Evolutionary conservation across 1,284 basidiomycete genomes (phyloP).

Genomic region (Tremellales sp.): DNA sequence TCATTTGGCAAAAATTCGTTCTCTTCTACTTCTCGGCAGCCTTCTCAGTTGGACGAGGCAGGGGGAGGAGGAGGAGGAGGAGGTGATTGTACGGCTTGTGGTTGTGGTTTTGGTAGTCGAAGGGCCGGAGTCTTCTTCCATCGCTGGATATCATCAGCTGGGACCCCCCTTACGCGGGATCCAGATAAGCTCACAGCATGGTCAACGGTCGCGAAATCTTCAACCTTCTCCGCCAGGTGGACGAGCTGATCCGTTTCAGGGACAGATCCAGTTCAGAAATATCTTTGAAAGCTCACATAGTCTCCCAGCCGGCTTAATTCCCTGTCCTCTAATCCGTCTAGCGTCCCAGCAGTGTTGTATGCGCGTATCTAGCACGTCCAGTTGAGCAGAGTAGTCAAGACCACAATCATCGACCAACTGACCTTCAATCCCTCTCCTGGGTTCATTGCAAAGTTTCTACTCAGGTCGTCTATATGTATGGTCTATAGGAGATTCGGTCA

Average conservation of each 20-base stretch:
- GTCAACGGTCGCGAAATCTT: conserved; percentile 38
- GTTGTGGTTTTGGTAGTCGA: too few relatives aligned
- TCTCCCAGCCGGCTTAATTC: conserved; percentile 62
- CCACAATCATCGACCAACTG: not conserved
- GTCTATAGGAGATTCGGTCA: conserved; percentile 49
- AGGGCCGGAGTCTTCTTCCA: too few relatives aligned
- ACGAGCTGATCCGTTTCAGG: conserved; percentile 21
- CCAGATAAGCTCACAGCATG: conserved; percentile 41
- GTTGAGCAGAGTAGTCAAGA: not conserved
- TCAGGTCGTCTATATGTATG: conserved; percentile 83
- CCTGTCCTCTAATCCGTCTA: conserved; percentile 57
- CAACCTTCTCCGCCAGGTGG: conserved; percentile 26
- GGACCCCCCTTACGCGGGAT: too few relatives aligned
- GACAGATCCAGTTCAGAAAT: not conserved
- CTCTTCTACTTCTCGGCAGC: too few relatives aligned
- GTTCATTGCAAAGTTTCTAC: conserved; percentile 82
- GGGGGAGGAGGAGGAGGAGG: too few relatives aligned
- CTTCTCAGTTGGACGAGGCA: too few relatives aligned
- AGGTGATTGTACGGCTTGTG: too few relatives aligned
- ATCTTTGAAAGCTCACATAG: conserved; percentile 51
- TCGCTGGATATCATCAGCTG: too few relatives aligned
- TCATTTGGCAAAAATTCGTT: too few relatives aligned
- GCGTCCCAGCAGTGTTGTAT: conserved; percentile 70
- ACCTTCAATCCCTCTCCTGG: conserved; percentile 72
- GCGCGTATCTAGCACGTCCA: conserved; percentile 57